Percentiles rank a stretch among this genome's conserved stretches.
Conservation (phyloP, 768 basidiomycete genomes). For the Mycena capillaripes region DNA sequence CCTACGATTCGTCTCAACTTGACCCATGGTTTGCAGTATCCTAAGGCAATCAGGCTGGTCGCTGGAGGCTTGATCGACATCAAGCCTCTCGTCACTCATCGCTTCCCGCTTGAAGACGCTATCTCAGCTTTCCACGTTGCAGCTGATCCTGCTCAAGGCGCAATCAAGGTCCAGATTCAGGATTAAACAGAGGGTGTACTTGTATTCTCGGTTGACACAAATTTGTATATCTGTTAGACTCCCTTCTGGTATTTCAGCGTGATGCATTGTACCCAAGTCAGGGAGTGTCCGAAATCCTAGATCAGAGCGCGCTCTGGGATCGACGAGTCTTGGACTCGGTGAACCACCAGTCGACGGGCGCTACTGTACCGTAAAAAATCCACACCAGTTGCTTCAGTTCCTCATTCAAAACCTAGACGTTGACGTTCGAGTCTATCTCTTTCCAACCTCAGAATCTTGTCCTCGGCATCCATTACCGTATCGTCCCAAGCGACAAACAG, state of each 20-base stretch:
- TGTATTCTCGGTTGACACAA: conserved; percentile 1
- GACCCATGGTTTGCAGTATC: conserved; percentile 61
- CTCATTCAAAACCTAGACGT: conserved; percentile 71
- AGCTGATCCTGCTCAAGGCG: conserved; percentile 74
- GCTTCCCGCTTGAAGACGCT: conserved; percentile 80
- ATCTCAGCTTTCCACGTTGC: conserved; percentile 85
- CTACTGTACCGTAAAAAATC: background rate
- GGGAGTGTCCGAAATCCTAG: too few relatives aligned
- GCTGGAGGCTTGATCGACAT: conserved; percentile 79
- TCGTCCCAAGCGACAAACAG: conserved; percentile 91
- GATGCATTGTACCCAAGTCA: background rate
- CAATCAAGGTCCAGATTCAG: conserved; percentile 78
- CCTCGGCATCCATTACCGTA: conserved; percentile 76
- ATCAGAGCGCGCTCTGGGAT: background rate
- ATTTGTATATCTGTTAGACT: background rate
- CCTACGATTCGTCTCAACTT: background rate
- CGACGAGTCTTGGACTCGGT: background rate
- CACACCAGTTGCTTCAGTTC: background rate
- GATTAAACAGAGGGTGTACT: conserved; percentile 52
- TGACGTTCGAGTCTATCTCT: conserved; percentile 70
- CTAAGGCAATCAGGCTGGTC: conserved; percentile 88
- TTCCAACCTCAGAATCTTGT: conserved; percentile 69
- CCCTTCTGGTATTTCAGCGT: background rate
- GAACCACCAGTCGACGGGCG: too few relatives aligned
- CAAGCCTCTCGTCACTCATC: conserved; percentile 85